Percentiles rank a stretch among this genome's conserved stretches.
These are phyloP conservation scores for Leccinellum luteum DNA, from an alignment of 768 basidiomycete species.

Conservation along the genomic window DNA sequence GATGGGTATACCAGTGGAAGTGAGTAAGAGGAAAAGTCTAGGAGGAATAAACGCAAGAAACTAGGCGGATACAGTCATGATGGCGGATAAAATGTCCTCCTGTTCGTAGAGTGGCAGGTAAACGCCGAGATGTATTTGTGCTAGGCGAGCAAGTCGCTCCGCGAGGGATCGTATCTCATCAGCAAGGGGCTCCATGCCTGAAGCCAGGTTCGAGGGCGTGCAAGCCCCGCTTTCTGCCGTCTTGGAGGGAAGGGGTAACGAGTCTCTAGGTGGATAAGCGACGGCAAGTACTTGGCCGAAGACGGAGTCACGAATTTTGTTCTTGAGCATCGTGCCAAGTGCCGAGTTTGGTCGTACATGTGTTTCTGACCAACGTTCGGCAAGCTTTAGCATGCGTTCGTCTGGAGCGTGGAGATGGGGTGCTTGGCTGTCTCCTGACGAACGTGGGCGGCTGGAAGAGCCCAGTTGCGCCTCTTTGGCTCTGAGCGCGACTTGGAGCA, in stretches of 20 bases:
- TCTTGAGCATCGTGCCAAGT: conserved; percentile 58
- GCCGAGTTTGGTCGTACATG: conserved; percentile 62
- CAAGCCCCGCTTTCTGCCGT: conserved; percentile 21
- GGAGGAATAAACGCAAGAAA: conserved; percentile 9
- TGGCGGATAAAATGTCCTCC: conserved; percentile 39
- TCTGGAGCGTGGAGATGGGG: conserved; percentile 39
- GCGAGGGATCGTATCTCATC: conserved; percentile 65
- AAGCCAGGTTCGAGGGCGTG: conserved; percentile 28
- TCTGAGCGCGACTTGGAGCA: conserved; percentile 73
- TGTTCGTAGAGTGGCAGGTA: conserved; percentile 78
- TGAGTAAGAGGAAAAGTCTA: conserved; percentile 24
- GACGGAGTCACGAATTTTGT: conserved; percentile 61
- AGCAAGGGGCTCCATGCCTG: conserved; percentile 70
- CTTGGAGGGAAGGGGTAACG: conserved; percentile 29
- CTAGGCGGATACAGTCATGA: conserved; percentile 18
- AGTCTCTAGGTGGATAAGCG: conserved; percentile 48
- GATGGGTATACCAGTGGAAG: conserved; percentile 28
- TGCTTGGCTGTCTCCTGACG: conserved; percentile 26
- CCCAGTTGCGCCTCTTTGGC: conserved; percentile 47
- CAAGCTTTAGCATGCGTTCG: conserved; percentile 52
- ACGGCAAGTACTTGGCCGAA: conserved; percentile 56
- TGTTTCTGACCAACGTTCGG: conserved; percentile 68
- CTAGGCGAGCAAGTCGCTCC: conserved; percentile 70
- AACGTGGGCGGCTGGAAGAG: conserved; percentile 22
- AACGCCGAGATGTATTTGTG: conserved; percentile 70